Conservation (phyloP, 768 basidiomycete genomes). For the Phaeotremella fagi region DNA sequence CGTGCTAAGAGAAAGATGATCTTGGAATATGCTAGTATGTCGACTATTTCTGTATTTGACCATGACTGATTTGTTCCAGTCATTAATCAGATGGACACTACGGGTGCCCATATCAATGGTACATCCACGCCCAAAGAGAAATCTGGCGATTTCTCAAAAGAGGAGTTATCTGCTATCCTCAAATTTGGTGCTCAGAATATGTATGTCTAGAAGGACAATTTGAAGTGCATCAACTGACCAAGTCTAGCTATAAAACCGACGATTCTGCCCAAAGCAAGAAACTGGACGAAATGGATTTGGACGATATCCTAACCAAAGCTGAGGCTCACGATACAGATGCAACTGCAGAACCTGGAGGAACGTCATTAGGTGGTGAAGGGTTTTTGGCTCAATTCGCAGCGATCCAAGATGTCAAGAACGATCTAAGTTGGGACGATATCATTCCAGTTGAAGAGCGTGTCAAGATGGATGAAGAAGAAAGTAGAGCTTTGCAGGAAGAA, state of each 20-base stretch:
- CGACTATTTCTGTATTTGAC: neutral
- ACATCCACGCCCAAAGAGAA: conserved; percentile 57
- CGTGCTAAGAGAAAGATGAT: conserved; percentile 99
- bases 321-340: conserved; percentile 95
- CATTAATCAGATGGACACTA: conserved; percentile 99
- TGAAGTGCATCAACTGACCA: neutral
- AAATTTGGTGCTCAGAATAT: conserved; percentile 99
- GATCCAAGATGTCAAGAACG: conserved; percentile 96
- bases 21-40: conserved; percentile 95
- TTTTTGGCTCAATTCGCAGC: conserved; percentile 93
- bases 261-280: conserved; percentile 87
- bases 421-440: conserved; percentile 94
- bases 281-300: conserved; percentile 97
- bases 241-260: conserved; percentile 87
- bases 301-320: conserved; percentile 93
- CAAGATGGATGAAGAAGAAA: conserved; percentile 75
- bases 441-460: conserved; percentile 89
- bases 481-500: conserved; percentile 57
- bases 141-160: conserved; percentile 58
- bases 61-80: conserved; percentile 55
- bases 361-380: conserved; percentile 94
- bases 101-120: conserved; percentile 80
- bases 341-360: conserved; percentile 71
- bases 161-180: conserved; percentile 92
- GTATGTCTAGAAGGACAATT: conserved; percentile 55